Evolutionary conservation across 1,284 basidiomycete genomes (phyloP).

Genomic region (Irpex sp.): DNA sequence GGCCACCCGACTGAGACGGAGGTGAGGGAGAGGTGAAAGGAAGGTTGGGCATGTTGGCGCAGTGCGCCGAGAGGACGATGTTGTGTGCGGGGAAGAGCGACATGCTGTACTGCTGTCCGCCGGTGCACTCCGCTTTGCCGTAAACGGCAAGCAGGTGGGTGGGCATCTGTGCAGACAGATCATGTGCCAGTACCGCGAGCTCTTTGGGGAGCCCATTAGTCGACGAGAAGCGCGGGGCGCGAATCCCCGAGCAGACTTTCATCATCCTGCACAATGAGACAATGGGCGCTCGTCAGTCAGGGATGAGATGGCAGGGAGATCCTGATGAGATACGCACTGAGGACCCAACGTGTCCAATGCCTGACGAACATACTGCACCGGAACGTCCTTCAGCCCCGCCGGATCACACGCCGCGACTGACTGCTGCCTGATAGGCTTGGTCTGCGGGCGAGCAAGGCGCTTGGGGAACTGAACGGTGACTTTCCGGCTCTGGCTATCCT

Average conservation of each 20-base stretch:
- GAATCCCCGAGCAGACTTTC: constrained; percentile 12
- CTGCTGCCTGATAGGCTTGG: constrained; percentile 18
- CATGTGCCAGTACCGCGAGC: constrained; percentile 22
- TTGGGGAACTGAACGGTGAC: neutral
- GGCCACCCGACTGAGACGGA: constrained; percentile 26
- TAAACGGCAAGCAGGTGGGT: constrained; percentile 54
- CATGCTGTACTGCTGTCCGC: constrained; percentile 24
- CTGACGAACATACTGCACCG: constrained; percentile 34
- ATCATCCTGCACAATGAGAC: constrained; percentile 8
- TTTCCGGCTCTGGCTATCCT: neutral
- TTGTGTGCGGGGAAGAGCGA: constrained; percentile 51
- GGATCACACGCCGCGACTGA: constrained; percentile 29
- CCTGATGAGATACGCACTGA: constrained; percentile 25
- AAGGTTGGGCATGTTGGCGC: constrained; percentile 37
- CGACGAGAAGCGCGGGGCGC: constrained; percentile 6
- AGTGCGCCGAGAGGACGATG: constrained; percentile 49
- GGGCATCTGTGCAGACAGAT: constrained; percentile 36
- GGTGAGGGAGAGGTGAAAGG: constrained; percentile 45
- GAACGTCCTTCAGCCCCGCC: constrained; percentile 25
- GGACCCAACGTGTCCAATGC: constrained; percentile 25
- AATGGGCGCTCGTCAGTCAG: neutral
- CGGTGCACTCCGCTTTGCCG: neutral
- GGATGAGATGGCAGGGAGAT: neutral
- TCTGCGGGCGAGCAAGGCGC: neutral
- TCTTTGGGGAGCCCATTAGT: constrained; percentile 20